A percentile compares a stretch with the other conserved stretches of the same genome.
phyloP scores from a whole-genome alignment of 2,329 filamentous ascomycete species.

The Pseudogymnoascus sp. region DNA sequence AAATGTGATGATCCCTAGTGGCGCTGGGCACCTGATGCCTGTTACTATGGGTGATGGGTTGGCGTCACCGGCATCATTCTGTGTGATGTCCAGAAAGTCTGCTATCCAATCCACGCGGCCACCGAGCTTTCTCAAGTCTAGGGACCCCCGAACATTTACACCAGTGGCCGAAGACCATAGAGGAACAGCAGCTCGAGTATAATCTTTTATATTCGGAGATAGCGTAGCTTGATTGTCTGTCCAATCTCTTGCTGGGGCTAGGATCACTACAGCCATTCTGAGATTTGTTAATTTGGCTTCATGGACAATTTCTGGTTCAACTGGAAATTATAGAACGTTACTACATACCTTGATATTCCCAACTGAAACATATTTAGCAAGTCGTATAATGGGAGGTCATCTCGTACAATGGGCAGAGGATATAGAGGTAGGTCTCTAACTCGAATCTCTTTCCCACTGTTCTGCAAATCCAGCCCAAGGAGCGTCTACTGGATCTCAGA shows the following conservation, averaged over 20 bases:
- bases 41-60: constrained; percentile 1
- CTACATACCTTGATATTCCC: constrained; percentile 23
- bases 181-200: neutral
- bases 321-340: neutral
- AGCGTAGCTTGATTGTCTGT: constrained; percentile 11
- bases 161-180: neutral
- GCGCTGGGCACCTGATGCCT: constrained; percentile 19
- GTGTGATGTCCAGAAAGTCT: constrained; percentile 18
- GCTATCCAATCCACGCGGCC: constrained; percentile 14
- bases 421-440: constrained; percentile 26
- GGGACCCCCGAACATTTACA: neutral
- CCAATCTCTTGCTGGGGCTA: constrained; percentile 10
- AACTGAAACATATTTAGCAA: constrained; percentile 26
- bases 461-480: constrained; percentile 19
- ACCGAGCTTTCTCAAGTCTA: neutral
- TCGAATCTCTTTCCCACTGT: constrained; percentile 9
- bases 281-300: neutral
- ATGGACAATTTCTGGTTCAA: neutral
- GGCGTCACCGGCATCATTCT: neutral
- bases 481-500: constrained; percentile 18
- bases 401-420: constrained; percentile 24
- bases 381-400: constrained; percentile 23
- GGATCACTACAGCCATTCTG: constrained; percentile 25
- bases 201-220: neutral
- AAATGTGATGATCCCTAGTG: constrained; percentile 26